Conservation (phyloP, 2,329 filamentous ascomycete genomes). For the Drechslerella stenobrocha region DNA sequence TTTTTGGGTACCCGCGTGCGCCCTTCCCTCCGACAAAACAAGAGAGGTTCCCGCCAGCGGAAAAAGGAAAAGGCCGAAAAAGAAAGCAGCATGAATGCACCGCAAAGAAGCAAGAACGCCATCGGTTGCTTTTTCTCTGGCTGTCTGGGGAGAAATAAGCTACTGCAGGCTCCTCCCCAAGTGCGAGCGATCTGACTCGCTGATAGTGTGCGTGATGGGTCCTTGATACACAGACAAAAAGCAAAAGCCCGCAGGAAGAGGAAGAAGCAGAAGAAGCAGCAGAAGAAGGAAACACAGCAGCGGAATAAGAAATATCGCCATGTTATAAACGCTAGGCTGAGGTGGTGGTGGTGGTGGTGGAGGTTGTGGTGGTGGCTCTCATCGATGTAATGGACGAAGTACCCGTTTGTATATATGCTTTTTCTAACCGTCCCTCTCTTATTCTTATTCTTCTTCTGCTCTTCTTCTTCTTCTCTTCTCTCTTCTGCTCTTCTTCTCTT, state of each 20-base stretch:
- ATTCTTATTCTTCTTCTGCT: not conserved
- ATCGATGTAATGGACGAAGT: not conserved
- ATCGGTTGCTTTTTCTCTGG: conserved; percentile 1
- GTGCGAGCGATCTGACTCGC: conserved; percentile 41
- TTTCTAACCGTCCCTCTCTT: conserved; percentile 44
- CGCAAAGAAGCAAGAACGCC: conserved; percentile 19
- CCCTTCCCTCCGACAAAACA: conserved; percentile 13
- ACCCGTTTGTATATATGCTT: conserved; percentile 44
- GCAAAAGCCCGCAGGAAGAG: not conserved
- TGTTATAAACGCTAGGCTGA: conserved; percentile 43
- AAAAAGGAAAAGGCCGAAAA: conserved; percentile 12
- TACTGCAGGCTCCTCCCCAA: conserved; percentile 38
- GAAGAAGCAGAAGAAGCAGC: not conserved
- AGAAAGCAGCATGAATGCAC: conserved; percentile 10
- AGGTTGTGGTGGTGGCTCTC: not conserved
- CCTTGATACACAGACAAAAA: conserved; percentile 3
- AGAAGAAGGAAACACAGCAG: not conserved
- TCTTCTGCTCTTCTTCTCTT: conserved; percentile 4
- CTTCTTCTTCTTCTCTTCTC: conserved; percentile 7
- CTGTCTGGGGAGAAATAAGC: conserved; percentile 48
- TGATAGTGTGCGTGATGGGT: conserved; percentile 21
- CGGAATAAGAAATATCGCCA: conserved; percentile 27
- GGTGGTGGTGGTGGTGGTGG: conserved; percentile 16
- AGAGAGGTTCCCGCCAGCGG: conserved; percentile 37
- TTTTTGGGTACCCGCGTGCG: conserved; percentile 48